Conservation (phyloP, 805 yeast species). For the Ogataea angusta region DNA sequence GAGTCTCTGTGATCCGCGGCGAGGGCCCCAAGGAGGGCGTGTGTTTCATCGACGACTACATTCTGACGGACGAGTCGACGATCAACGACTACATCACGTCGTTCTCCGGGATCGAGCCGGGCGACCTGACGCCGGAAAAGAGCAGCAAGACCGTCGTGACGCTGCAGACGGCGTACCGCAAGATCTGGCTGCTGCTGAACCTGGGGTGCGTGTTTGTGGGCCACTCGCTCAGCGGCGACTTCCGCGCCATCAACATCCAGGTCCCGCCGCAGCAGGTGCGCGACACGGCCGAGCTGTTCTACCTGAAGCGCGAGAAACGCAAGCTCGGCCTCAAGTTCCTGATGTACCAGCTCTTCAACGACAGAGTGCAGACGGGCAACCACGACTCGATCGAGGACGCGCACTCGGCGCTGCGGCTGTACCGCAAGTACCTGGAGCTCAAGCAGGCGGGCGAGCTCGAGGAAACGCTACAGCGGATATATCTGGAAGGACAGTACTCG, state of each 20-base stretch:
- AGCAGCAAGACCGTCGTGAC: conserved; percentile 73
- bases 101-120: conserved; percentile 90
- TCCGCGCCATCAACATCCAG: conserved; percentile 86
- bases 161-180: conserved; percentile 78
- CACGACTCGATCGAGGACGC: conserved; percentile 99
- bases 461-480: conserved; percentile 58
- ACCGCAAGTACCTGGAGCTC: conserved; percentile 67
- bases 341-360: conserved; percentile 72
- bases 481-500: conserved; percentile 61
- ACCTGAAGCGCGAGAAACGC: conserved; percentile 69
- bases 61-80: conserved; percentile 58
- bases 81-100: conserved; percentile 85
- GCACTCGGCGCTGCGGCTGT: conserved; percentile 72
- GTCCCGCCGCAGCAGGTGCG: conserved; percentile 84
- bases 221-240: conserved; percentile 88
- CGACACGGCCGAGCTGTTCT: conserved; percentile 82
- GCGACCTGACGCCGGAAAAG: conserved; percentile 72
- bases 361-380: conserved; percentile 83
- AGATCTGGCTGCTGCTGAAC: conserved; percentile 85
- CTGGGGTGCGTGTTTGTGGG: conserved; percentile 92
- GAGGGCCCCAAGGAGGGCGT: conserved; percentile 63
- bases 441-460: conserved; percentile 58
- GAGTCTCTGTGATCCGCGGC: conserved; percentile 83
- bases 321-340: conserved; percentile 80
- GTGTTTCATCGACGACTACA: conserved; percentile 92